Evolutionary conservation across 768 basidiomycete species (phyloP).

Genomic region (Termitomyces sp.): DNA sequence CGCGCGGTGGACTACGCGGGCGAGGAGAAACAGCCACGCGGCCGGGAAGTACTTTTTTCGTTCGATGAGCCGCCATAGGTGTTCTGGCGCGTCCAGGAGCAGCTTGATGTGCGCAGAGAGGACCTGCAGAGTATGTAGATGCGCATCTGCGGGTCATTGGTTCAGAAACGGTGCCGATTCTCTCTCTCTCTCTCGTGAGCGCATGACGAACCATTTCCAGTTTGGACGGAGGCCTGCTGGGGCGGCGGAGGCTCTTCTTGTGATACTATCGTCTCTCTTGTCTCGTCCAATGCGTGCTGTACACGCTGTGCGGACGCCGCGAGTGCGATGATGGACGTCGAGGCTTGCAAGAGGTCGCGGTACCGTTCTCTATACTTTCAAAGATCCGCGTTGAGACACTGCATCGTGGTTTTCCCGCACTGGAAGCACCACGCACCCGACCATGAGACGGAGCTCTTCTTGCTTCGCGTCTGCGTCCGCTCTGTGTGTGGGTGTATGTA

Average conservation of each 20-base stretch:
- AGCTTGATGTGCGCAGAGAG: constrained; percentile 88
- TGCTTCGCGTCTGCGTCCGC: constrained; percentile 82
- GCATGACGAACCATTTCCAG: constrained; percentile 33
- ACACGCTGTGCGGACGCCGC: constrained; percentile 64
- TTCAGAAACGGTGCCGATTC: too few relatives aligned
- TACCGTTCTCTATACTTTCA: constrained; percentile 84
- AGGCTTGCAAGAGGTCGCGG: constrained; percentile 81
- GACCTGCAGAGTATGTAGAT: constrained; percentile 62
- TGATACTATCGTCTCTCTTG: constrained; percentile 44
- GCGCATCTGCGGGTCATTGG: constrained; percentile 65
- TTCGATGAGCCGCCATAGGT: constrained; percentile 85
- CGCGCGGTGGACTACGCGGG: constrained; percentile 78
- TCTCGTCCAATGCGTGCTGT: constrained; percentile 55
- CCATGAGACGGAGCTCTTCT: constrained; percentile 84
- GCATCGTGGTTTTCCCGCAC: background rate
- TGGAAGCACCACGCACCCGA: constrained; percentile 64
- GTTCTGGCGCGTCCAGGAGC: constrained; percentile 88
- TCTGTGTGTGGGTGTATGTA: constrained; percentile 42
- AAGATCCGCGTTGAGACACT: constrained; percentile 25
- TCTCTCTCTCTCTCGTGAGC: background rate
- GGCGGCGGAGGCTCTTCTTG: constrained; percentile 40
- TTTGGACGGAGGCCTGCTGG: constrained; percentile 30
- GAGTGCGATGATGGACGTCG: constrained; percentile 77
- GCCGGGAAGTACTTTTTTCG: constrained; percentile 74
- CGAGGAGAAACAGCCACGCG: constrained; percentile 81